Conservation (phyloP, 768 basidiomycete genomes). For the Lanmaoa rubissima region DNA sequence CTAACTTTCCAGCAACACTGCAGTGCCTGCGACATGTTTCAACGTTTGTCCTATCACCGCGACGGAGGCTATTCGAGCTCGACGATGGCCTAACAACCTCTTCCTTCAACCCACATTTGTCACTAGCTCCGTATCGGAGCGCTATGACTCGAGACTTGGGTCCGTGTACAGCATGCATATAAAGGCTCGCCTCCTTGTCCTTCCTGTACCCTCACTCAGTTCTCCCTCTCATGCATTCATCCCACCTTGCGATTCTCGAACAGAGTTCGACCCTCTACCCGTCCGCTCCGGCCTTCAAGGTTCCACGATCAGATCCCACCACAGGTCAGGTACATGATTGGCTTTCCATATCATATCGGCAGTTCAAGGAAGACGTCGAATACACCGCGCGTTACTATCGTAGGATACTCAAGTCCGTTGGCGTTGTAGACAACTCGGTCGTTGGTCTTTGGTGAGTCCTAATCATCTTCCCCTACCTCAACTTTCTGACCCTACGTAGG, state of each 20-base stretch:
- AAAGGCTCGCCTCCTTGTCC: slow-evolving; percentile 18
- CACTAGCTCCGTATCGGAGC: slow-evolving; percentile 31
- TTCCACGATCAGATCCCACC: slow-evolving; percentile 48
- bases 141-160: slow-evolving; percentile 15
- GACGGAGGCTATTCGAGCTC: slow-evolving; percentile 33
- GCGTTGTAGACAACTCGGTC: slow-evolving; percentile 54
- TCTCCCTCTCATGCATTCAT: slow-evolving; percentile 28
- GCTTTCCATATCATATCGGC: slow-evolving; percentile 59
- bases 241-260: slow-evolving; percentile 66
- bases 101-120: slow-evolving; percentile 28
- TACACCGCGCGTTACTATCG: slow-evolving; percentile 64
- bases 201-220: slow-evolving; percentile 6
- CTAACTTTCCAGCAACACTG: slow-evolving; percentile 25
- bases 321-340: slow-evolving; percentile 49
- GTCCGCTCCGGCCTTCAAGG: slow-evolving; percentile 55
- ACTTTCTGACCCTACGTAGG: slow-evolving; percentile 41
- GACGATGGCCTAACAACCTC: slow-evolving; percentile 26
- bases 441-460: slow-evolving; percentile 69
- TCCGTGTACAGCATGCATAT: slow-evolving; percentile 32
- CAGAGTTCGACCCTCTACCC: slow-evolving; percentile 50
- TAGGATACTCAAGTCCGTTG: slow-evolving; percentile 42
- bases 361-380: slow-evolving; percentile 67
- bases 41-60: slow-evolving; percentile 33
- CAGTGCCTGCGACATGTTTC: slow-evolving; percentile 38
- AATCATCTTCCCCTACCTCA: background rate